Percentiles rank a stretch among this genome's conserved stretches.
Evolutionary conservation across 1,139 yeast genomes (phyloP).

Genomic region (Scheffersomyces stambukii): DNA sequence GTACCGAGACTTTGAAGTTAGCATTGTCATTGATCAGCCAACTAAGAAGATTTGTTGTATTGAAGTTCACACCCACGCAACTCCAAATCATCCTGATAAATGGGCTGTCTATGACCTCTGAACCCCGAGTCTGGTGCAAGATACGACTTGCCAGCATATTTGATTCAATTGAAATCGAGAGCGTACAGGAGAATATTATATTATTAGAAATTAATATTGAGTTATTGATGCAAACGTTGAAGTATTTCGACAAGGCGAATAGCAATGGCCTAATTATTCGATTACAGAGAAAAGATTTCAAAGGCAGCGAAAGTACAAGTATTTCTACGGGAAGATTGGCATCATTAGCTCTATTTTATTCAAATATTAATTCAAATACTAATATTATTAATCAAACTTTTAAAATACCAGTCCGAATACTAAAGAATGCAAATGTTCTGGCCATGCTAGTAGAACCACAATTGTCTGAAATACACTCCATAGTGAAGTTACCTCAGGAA

Average conservation of each 20-base stretch:
- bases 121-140: constrained; percentile 64
- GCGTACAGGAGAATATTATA: constrained; percentile 44
- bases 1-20: constrained; percentile 24
- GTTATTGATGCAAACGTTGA: constrained; percentile 48
- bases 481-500: constrained; percentile 47
- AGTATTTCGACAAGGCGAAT: constrained; percentile 50
- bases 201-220: constrained; percentile 56
- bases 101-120: constrained; percentile 34
- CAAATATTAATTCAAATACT: constrained; percentile 28
- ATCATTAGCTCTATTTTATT: constrained; percentile 48
- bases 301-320: constrained; percentile 23
- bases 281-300: constrained; percentile 43
- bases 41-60: constrained; percentile 26
- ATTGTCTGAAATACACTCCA: constrained; percentile 41
- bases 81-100: constrained; percentile 48
- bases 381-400: constrained; percentile 52
- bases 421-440: constrained; percentile 43
- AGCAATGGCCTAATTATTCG: constrained; percentile 50
- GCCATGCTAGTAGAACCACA: constrained; percentile 45
- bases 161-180: constrained; percentile 44
- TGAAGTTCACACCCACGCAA: constrained; percentile 45
- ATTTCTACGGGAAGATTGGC: constrained; percentile 39
- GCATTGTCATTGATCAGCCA: constrained; percentile 29
- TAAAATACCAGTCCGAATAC: constrained; percentile 52
- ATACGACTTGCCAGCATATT: constrained; percentile 41